These are phyloP conservation scores for Corchorus capsularis DNA, from an alignment of 345 rosid genomes.

Conservation along the genomic window DNA sequence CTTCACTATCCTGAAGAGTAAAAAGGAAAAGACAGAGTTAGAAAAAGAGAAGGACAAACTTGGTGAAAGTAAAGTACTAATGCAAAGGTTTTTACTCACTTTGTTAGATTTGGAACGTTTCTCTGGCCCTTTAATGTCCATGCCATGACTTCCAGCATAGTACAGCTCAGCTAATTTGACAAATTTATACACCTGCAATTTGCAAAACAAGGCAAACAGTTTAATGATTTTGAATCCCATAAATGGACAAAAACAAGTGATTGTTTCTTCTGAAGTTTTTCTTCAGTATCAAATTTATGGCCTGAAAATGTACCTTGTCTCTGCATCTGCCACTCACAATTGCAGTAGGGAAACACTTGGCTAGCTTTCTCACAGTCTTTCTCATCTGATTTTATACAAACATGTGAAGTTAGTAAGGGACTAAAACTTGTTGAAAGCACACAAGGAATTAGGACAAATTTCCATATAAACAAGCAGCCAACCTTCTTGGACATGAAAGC, in stretches of 20 bases:
- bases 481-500: conserved; percentile 96
- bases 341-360: conserved; percentile 78
- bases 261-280: too few relatives aligned
- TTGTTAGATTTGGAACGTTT: conserved; percentile 52
- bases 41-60: background rate
- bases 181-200: conserved; percentile 72
- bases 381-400: conserved; percentile 66
- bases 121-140: conserved; percentile 96
- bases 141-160: conserved; percentile 99
- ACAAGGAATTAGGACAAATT: too few relatives aligned
- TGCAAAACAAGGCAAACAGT: background rate
- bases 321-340: conserved; percentile 94
- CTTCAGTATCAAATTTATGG: background rate
- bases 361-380: conserved; percentile 64
- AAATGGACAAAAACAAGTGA: background rate
- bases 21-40: background rate
- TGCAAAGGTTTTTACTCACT: conserved; percentile 32
- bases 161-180: conserved; percentile 82
- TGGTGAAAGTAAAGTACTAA: background rate
- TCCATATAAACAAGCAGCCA: background rate
- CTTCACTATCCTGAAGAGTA: conserved; percentile 46
- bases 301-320: conserved; percentile 68
- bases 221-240: background rate
- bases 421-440: background rate
- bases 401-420: background rate